A percentile compares a stretch with the other conserved stretches of the same genome.
phyloP scores from a whole-genome alignment of 768 basidiomycete genomes.

The Tylopilus vinaceipallidus region DNA sequence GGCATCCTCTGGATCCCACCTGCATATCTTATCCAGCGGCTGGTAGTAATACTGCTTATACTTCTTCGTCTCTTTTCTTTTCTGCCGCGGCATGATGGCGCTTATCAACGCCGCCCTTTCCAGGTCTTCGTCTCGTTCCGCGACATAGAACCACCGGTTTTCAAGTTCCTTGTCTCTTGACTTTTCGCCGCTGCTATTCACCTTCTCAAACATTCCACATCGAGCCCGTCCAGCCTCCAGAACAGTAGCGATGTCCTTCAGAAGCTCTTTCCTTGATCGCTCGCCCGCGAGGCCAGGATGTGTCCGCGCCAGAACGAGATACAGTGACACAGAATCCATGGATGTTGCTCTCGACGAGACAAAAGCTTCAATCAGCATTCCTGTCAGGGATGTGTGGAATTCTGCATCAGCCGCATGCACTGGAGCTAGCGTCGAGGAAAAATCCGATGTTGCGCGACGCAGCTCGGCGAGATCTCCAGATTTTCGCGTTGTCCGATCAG shows the following conservation, averaged over 20 bases:
- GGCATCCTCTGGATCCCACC: slow-evolving; percentile 74
- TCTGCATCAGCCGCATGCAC: slow-evolving; percentile 18
- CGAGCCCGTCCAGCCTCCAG: slow-evolving; percentile 44
- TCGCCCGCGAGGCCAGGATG: slow-evolving; percentile 50
- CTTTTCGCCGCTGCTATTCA: slow-evolving; percentile 59
- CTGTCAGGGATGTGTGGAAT: slow-evolving; percentile 48
- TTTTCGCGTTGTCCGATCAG: slow-evolving; percentile 5
- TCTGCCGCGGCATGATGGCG: slow-evolving; percentile 75
- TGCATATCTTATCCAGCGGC: slow-evolving; percentile 66
- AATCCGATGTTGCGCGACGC: neutral
- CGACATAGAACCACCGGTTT: slow-evolving; percentile 70
- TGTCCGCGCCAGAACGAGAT: slow-evolving; percentile 47
- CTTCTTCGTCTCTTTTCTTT: slow-evolving; percentile 76
- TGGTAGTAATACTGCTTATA: slow-evolving; percentile 84
- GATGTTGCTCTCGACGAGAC: slow-evolving; percentile 72
- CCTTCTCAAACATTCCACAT: slow-evolving; percentile 69
- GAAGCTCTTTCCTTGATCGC: slow-evolving; percentile 42
- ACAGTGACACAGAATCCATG: slow-evolving; percentile 53
- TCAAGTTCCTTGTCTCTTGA: slow-evolving; percentile 49
- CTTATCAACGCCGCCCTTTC: slow-evolving; percentile 66
- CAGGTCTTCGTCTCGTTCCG: slow-evolving; percentile 65
- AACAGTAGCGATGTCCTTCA: slow-evolving; percentile 47
- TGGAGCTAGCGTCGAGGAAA: neutral
- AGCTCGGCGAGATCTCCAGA: neutral
- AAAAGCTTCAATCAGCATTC: slow-evolving; percentile 69